Evolutionary conservation across 2,329 filamentous ascomycete genomes (phyloP).

Genomic region (Tricladium varicosporioides): DNA sequence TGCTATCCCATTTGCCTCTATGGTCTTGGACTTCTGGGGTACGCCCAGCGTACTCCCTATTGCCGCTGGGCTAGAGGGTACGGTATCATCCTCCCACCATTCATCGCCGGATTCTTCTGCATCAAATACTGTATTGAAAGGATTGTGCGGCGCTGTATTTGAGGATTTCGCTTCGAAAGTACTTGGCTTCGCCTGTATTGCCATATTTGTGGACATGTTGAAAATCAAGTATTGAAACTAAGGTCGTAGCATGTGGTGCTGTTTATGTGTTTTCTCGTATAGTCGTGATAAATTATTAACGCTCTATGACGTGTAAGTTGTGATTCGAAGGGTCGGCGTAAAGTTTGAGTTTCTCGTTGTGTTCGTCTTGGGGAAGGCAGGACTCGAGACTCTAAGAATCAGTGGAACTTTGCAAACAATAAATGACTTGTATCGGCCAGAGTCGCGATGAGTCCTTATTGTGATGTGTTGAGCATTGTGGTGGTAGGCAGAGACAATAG

Average conservation of each 20-base stretch:
- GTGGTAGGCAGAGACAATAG: slow-evolving; percentile 13
- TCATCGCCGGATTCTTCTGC: slow-evolving; percentile 27
- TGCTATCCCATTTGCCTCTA: slow-evolving; percentile 14
- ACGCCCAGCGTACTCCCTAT: slow-evolving; percentile 9
- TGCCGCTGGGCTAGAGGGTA: neutral
- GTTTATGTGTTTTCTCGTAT: too few relatives aligned
- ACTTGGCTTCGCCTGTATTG: slow-evolving; percentile 1
- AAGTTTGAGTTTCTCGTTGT: neutral
- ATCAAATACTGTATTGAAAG: slow-evolving; percentile 27
- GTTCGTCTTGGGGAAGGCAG: slow-evolving; percentile 11
- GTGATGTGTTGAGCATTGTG: slow-evolving; percentile 1
- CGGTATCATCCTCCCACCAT: slow-evolving; percentile 33
- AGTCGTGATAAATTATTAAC: too few relatives aligned
- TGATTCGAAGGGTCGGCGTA: too few relatives aligned
- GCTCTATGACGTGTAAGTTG: too few relatives aligned
- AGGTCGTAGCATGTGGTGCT: too few relatives aligned
- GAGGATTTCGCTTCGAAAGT: slow-evolving; percentile 10
- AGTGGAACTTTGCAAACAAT: neutral
- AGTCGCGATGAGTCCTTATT: slow-evolving; percentile 13
- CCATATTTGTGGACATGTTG: slow-evolving; percentile 18
- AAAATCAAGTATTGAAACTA: too few relatives aligned
- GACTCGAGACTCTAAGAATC: neutral
- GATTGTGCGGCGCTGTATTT: slow-evolving; percentile 19
- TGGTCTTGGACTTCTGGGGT: slow-evolving; percentile 25
- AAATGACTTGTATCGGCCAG: slow-evolving; percentile 5